Base-by-base conservation (phyloP, 1,284 basidiomycete species). In the Cutaneotrichosporon dermatis region DNA sequence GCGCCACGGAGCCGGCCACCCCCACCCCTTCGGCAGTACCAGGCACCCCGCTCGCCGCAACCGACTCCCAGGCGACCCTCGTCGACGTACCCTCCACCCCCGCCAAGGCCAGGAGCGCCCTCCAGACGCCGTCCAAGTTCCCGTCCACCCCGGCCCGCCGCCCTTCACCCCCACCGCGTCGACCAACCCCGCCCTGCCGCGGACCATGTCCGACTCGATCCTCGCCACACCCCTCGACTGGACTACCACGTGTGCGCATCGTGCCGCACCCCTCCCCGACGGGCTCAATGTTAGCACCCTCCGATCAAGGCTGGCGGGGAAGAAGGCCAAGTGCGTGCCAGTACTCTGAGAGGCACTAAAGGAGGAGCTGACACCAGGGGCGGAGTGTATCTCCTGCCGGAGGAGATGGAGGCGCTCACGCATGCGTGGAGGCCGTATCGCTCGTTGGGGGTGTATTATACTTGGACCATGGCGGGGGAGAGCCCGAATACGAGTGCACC, bases 351-450 rank as follows among this genome's bases (percentile, higher is more conserved):
- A 25, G 25, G 25, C 25, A 25, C 25, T 25, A 25, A 2, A 13
- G 15, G 7, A 6, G n/a, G 9, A 25, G 48, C 60, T 61, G 53
- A 61, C 48, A 12, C 9, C 58, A 77, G 75, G 66, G 91, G 89
- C 69, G 88, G 88, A 35, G 85, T 85, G 2, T 83, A 92, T 63
- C 79, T 93, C 59, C 88, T 88, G 0, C 89, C 90, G 3, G 79
- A 81, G 39, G 90, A 94, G 78, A 92, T 93, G 90, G 85, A 88
- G 65, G 83, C 82, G 34, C 77, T 94, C 57, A 90, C 90, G 2
- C 83, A 84, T 51, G 70, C 78, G 13, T 93, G 90, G 90, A 82
- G 80, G 67, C 91, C 91, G 2, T 94, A 89, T 71, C 80, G 89
- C 61, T 88, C 86, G 66, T 64, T 92, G 39, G 89, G 88, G 6